These are phyloP conservation scores for Zymoseptoria pseudotritici DNA, from an alignment of 2,329 filamentous ascomycete species.

Conservation along the genomic window DNA sequence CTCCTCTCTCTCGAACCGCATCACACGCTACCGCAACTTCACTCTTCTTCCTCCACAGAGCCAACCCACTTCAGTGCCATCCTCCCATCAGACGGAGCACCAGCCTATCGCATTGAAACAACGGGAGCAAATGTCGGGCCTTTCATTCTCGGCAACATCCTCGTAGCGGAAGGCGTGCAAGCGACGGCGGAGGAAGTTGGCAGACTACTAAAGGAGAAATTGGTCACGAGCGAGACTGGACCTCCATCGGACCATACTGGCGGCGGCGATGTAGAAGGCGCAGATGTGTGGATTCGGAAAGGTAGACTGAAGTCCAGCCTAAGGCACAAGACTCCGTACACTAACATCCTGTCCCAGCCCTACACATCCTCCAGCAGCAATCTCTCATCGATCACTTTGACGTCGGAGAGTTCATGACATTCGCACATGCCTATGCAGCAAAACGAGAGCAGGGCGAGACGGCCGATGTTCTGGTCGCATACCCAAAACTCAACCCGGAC, in stretches of 20 bases:
- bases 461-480: slow-evolving; percentile 9
- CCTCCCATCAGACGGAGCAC: background rate
- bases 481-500: slow-evolving; percentile 7
- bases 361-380: slow-evolving; percentile 8
- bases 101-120: slow-evolving; percentile 3
- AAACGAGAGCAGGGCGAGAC: slow-evolving; percentile 6
- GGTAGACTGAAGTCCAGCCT: background rate
- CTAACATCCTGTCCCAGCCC: slow-evolving; percentile 1
- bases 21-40: slow-evolving; percentile 4
- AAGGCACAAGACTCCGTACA: background rate
- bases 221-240: slow-evolving; percentile 1
- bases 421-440: slow-evolving; percentile 8
- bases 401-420: slow-evolving; percentile 14
- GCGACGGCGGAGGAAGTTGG: slow-evolving; percentile 7
- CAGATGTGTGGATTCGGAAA: slow-evolving; percentile 11
- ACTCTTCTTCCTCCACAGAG: slow-evolving; percentile 4
- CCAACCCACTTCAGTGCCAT: slow-evolving; percentile 6
- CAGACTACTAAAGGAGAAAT: slow-evolving; percentile 4
- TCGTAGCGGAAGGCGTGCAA: slow-evolving; percentile 10
- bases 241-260: slow-evolving; percentile 5
- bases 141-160: slow-evolving; percentile 10
- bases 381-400: slow-evolving; percentile 7
- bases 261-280: slow-evolving; percentile 1
- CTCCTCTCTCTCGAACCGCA: slow-evolving; percentile 10
- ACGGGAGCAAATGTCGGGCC: slow-evolving; percentile 1